Evolutionary conservation across 2,329 filamentous ascomycete species (phyloP).

Genomic region (Fusarium sp.): DNA sequence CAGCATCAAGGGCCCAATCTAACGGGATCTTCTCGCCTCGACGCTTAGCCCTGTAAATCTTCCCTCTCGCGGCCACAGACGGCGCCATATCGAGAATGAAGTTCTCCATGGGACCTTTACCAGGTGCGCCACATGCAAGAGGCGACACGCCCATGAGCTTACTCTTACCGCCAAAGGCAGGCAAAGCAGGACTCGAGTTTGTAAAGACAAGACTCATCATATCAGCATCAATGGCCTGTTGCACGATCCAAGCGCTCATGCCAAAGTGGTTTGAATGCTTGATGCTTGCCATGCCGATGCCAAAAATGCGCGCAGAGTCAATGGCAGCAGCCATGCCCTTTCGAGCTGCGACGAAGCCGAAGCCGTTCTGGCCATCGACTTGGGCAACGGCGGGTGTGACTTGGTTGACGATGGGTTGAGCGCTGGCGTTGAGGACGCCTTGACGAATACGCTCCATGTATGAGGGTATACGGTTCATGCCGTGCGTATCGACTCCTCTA

Average conservation of each 20-base stretch:
- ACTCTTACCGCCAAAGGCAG: slow-evolving; percentile 77
- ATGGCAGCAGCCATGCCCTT: slow-evolving; percentile 78
- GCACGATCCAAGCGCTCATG: slow-evolving; percentile 86
- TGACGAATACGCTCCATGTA: slow-evolving; percentile 82
- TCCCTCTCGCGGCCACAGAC: slow-evolving; percentile 78
- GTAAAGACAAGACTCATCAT: slow-evolving; percentile 82
- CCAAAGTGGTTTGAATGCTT: slow-evolving; percentile 87
- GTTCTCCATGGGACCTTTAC: slow-evolving; percentile 62
- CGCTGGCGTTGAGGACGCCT: slow-evolving; percentile 75
- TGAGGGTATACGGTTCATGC: slow-evolving; percentile 81
- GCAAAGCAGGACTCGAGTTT: slow-evolving; percentile 80
- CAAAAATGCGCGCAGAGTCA: slow-evolving; percentile 73
- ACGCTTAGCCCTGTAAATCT: slow-evolving; percentile 79
- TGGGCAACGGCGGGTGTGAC: slow-evolving; percentile 80
- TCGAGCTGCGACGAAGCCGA: slow-evolving; percentile 81
- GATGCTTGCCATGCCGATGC: slow-evolving; percentile 83
- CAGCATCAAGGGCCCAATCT: slow-evolving; percentile 82
- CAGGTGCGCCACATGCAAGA: slow-evolving; percentile 82
- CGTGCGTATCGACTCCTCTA: slow-evolving; percentile 85
- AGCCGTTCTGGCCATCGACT: slow-evolving; percentile 78
- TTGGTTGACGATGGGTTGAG: slow-evolving; percentile 71
- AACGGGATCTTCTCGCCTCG: slow-evolving; percentile 78
- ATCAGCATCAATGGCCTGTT: slow-evolving; percentile 79
- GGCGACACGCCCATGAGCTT: slow-evolving; percentile 83
- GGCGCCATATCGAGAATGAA: slow-evolving; percentile 87